phyloP scores from a whole-genome alignment of 768 basidiomycete genomes.

The Boletus subcaerulescens region DNA sequence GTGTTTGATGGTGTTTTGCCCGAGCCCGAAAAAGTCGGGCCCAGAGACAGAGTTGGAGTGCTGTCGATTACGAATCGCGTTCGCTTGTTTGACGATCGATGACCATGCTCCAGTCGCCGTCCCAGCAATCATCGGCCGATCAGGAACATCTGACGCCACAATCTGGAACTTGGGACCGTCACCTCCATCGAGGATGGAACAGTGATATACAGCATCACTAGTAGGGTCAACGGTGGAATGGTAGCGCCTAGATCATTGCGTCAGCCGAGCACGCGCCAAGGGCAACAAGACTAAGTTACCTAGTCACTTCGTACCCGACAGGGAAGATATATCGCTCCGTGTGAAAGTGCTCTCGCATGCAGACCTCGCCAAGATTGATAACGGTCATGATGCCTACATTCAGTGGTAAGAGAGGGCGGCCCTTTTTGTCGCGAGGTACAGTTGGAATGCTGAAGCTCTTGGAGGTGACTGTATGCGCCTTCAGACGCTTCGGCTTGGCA shows the following conservation, averaged over 20 bases:
- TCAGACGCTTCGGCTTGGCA: slow-evolving; percentile 72
- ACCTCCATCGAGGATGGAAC: slow-evolving; percentile 81
- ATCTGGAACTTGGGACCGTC: slow-evolving; percentile 87
- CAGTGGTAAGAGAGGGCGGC: slow-evolving; percentile 70
- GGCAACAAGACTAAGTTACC: slow-evolving; percentile 41
- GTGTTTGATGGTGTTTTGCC: slow-evolving; percentile 86
- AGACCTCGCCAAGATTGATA: slow-evolving; percentile 68
- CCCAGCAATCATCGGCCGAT: slow-evolving; percentile 74
- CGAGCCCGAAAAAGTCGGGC: slow-evolving; percentile 84
- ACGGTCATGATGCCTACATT: slow-evolving; percentile 89
- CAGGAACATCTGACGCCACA: slow-evolving; percentile 66
- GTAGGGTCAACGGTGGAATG: slow-evolving; percentile 70
- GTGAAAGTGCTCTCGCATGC: slow-evolving; percentile 81
- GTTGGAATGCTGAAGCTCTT: slow-evolving; percentile 76
- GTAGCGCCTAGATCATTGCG: slow-evolving; percentile 54
- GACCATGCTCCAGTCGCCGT: slow-evolving; percentile 89
- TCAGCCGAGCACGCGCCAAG: not conserved
- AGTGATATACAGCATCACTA: slow-evolving; percentile 70
- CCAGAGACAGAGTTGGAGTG: slow-evolving; percentile 88
- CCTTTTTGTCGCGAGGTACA: slow-evolving; percentile 71
- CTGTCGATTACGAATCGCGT: slow-evolving; percentile 73
- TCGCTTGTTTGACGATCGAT: slow-evolving; percentile 78
- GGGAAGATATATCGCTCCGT: slow-evolving; percentile 89
- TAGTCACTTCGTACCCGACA: slow-evolving; percentile 78
- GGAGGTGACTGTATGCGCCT: slow-evolving; percentile 77